Evolutionary conservation across 2,329 filamentous ascomycete genomes (phyloP), one percentile per base, ranked within the genome.

Genomic region (Ophiostoma angusticollis): DNA sequence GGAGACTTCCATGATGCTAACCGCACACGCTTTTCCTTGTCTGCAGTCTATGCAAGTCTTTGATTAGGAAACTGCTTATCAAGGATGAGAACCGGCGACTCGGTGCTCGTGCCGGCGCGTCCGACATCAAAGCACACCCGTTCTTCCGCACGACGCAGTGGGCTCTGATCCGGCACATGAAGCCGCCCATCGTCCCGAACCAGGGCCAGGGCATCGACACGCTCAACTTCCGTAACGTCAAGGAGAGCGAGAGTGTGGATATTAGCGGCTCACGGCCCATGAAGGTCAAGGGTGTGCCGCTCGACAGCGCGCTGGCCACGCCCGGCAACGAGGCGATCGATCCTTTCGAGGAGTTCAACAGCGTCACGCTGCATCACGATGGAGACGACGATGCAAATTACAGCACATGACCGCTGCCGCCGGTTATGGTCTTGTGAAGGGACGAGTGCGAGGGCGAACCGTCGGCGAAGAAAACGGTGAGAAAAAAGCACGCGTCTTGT

Each of bases 271-370:
- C 73, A 3, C 68, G 62, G 47, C 59, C 63, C 9, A 65, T 66
- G 56, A 55, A 57, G 16, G 5, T 74, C 34, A 85, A 84, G 61
- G 85, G 86, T 2, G 84, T 94, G 11, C 85, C 86, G 8, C 65
- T 94, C 44, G 86, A 94, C 54, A 89, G 81, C 31, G 84, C 84
- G 1, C 67, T 93, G 38, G 75, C 81, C 2, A 96, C 89, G 3
- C 89, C 89, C 1, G 84, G 82, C 31, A 82, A 71, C 27, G 89
- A 95, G 55, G 35, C 44, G 19, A 68, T 74, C 4, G 91, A 98
- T 68, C 91, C 91, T 2, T 98, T 98, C 56, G 84, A 95, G 60
- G 91, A 96, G 59, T 98, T 98, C 62, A 98, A 96, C 67, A 93
- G 85, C 56, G 87, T 98, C 30, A 98, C 91, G 36, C 67, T 98